Evolutionary conservation across 179 eudicot species (phyloP).

Genomic region (Vitellaria paradoxa): DNA sequence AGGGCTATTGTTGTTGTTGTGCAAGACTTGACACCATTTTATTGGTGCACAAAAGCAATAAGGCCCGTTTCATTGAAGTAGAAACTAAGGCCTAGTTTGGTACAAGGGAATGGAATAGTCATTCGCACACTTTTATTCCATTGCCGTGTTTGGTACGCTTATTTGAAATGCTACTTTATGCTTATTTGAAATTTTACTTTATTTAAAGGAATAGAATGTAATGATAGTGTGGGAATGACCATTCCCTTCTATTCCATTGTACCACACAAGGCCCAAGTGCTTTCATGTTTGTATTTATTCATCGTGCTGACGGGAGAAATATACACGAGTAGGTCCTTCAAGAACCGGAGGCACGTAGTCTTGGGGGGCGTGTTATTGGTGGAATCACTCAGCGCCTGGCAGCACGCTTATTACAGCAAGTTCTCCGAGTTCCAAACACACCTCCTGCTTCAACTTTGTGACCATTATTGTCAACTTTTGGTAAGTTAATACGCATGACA

Average conservation of each 20-base stretch:
- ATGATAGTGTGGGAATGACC: too few species aligned
- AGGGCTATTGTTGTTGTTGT: too few species aligned
- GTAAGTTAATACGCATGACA: slow-evolving; percentile 11
- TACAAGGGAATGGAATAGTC: too few species aligned
- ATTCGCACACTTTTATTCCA: too few species aligned
- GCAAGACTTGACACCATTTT: background rate
- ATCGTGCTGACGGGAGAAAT: slow-evolving; percentile 9
- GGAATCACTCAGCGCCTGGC: slow-evolving; percentile 94
- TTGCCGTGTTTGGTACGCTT: too few species aligned
- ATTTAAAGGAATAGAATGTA: too few species aligned
- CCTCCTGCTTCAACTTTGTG: slow-evolving; percentile 26
- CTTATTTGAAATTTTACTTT: too few species aligned
- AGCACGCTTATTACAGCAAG: slow-evolving; percentile 91
- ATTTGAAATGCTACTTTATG: too few species aligned
- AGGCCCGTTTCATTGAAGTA: background rate
- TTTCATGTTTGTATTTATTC: background rate
- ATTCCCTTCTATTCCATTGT: too few species aligned
- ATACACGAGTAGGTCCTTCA: slow-evolving; percentile 62
- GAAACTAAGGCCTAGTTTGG: background rate
- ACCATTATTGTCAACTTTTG: slow-evolving; percentile 1
- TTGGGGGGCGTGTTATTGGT: slow-evolving; percentile 86
- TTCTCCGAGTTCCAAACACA: slow-evolving; percentile 61
- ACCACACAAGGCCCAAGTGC: too few species aligned
- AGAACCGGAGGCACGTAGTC: slow-evolving; percentile 79
- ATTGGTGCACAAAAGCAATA: background rate